Percentiles rank a stretch among this genome's conserved stretches.
These are phyloP conservation scores for Talaromyces atroroseus DNA, from an alignment of 2,329 filamentous ascomycete genomes.

Conservation along the genomic window DNA sequence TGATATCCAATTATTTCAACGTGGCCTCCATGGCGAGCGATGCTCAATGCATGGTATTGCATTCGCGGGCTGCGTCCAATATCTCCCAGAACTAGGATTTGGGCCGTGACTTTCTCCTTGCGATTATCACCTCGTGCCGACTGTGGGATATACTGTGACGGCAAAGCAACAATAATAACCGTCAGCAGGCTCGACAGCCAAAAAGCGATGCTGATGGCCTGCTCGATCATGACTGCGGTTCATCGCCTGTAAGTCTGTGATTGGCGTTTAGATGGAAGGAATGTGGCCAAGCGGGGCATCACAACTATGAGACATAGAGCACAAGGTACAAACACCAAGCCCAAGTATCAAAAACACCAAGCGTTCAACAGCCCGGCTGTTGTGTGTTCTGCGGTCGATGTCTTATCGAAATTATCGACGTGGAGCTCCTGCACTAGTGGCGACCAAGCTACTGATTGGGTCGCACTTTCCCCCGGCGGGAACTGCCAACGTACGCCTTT, in stretches of 20 bases:
- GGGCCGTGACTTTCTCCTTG: slow-evolving; percentile 50
- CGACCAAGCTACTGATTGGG: background rate
- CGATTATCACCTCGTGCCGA: slow-evolving; percentile 20
- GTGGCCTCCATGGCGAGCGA: slow-evolving; percentile 71
- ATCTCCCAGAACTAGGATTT: slow-evolving; percentile 88
- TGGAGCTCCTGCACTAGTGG: background rate
- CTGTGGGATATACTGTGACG: slow-evolving; percentile 45
- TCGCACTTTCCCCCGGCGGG: background rate
- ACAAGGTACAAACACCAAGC: too few species aligned
- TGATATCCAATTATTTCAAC: slow-evolving; percentile 86
- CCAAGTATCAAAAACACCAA: too few species aligned
- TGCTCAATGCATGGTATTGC: slow-evolving; percentile 95
- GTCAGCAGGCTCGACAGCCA: slow-evolving; percentile 47
- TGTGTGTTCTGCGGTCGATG: background rate
- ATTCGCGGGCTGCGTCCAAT: slow-evolving; percentile 94
- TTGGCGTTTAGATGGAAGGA: too few species aligned
- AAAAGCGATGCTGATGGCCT: slow-evolving; percentile 31
- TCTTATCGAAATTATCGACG: background rate
- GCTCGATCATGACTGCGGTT: slow-evolving; percentile 27
- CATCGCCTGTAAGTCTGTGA: background rate
- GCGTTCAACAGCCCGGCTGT: background rate
- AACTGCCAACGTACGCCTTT: background rate
- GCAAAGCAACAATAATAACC: slow-evolving; percentile 48
- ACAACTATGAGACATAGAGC: too few species aligned
- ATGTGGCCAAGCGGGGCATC: too few species aligned